Base-by-base conservation (phyloP, 164 flowering plant genomes). In the Dillenia suffruticosa region DNA sequence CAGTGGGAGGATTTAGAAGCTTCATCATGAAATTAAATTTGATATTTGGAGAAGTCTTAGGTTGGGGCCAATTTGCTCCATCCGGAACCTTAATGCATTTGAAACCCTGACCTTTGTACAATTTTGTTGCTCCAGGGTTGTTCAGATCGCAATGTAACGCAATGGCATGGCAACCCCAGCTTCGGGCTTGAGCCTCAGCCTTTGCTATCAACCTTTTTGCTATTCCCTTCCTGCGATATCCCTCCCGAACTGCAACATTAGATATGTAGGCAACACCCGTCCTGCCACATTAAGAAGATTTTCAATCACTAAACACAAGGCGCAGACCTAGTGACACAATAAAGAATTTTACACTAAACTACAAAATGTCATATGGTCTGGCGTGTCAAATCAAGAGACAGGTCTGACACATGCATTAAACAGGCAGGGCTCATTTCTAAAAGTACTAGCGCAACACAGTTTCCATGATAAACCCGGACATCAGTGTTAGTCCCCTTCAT, bases 21-120 rank as follows among this genome's bases (percentile, higher is more conserved):
- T 93, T 93, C 98, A 93, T 87, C 98, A 93, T 89, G 86, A 93
- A 90, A 77, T 57, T 63, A 74, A 88, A 90, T 57, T 74, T 73
- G 44, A 81, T 53, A 59, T 88, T 82, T 9, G 91, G 90, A 24
- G 96, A 68, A 48, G 87, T 82, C 70, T 71, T 87, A 9, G 98
- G 98, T 61, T 84, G 89, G 2, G 98, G 98, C 98, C 98, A 93
- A 8, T 82, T 87, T 19, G 97, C 97, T 53, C 83, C 80, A 62
- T 82, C 84, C 1, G 98, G 98, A n/a, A 93, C 85, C 68, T 81
- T 84, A 63, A 93, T 74, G 49, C 80, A 69, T 72, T 70, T 93
- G 74, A 87, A 93, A 51, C 96, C 97, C 67, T 83, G 92, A 52
- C 85, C 81, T 72, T 66, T 68, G 72, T 93, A 93, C 70, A 90